Evolutionary conservation across 768 basidiomycete species (phyloP), one percentile per base, ranked within the genome.

Genomic region (Fomitopsis pulvina): DNA sequence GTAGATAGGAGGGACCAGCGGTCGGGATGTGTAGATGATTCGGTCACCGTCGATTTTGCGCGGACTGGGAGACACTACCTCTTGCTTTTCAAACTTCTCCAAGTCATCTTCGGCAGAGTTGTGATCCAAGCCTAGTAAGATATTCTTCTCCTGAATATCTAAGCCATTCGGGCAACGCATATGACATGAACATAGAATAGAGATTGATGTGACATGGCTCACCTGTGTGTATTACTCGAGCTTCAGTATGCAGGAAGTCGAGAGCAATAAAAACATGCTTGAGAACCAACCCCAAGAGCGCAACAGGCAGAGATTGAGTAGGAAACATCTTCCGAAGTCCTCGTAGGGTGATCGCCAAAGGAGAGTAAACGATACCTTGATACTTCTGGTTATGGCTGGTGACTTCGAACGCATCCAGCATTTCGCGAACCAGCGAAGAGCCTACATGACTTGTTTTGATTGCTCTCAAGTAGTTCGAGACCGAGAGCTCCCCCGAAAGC

Each of bases 121-220:
- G 9, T 50, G 34, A 27, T 32, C 38, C 12, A 50, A 10, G 26
- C 28, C 20, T 21, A 54, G 21, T 16, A 54, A 34, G 7, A 54
- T 50, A 18, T 54, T 54, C 27, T 46, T 41, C 48, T 54, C 52
- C 41, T 45, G 48, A 12, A 54, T 38, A 34, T 54, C 52, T 54
- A 44, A 10, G 22, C 5, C 48, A 34, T 21, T 16, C 47, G 22
- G 14, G n/a, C n/a, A n/a, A n/a, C n/a, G n/a, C 10, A n/a, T 9
- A 11, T 22, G 29, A 41, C 16, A 28, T 5, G 37, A 24, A 43
- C 34, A 28, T 26, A 25, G 12, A 34, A 34, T 34, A 21, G 16
- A 26, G 20, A 25, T 9, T 16, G n/a, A 32, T 22, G 18, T 28
- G 24, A 44, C 6, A n/a, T 5, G 10, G 41, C 52, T 24, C 18